phyloP scores from a whole-genome alignment of 108 stramenopile genomes.

The Fistulifera pelliculosa region DNA sequence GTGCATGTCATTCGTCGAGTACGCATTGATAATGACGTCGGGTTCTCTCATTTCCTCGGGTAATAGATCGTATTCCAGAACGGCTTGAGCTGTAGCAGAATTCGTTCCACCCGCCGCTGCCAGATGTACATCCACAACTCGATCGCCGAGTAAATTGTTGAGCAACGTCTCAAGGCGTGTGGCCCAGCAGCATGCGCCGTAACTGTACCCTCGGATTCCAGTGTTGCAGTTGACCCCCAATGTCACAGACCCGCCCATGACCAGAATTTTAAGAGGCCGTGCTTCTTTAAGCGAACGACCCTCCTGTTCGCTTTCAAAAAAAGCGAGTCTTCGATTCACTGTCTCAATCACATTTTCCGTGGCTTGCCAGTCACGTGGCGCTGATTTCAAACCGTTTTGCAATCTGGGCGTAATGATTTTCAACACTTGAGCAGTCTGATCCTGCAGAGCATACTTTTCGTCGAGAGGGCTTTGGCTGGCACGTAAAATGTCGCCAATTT shows the following conservation, averaged over 20 bases:
- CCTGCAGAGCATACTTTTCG: constrained; percentile 13
- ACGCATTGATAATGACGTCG: constrained; percentile 71
- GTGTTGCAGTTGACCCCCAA: constrained; percentile 60
- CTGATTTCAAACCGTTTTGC: constrained; percentile 17
- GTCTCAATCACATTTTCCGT: constrained; percentile 11
- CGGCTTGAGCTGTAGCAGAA: constrained; percentile 47
- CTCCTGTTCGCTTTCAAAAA: neutral
- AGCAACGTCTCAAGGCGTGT: constrained; percentile 35
- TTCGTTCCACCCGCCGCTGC: constrained; percentile 69
- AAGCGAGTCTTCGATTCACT: neutral
- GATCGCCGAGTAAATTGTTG: constrained; percentile 9
- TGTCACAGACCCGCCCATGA: constrained; percentile 71
- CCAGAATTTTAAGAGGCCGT: constrained; percentile 49
- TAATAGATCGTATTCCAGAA: constrained; percentile 67
- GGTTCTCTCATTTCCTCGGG: constrained; percentile 47
- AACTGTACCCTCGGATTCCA: neutral
- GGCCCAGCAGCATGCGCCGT: constrained; percentile 51
- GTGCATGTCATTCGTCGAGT: constrained; percentile 80
- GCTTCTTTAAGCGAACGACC: constrained; percentile 10
- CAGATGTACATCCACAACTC: too few relatives aligned
- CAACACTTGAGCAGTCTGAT: constrained; percentile 26
- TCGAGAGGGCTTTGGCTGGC: too few relatives aligned
- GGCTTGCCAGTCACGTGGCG: constrained; percentile 22
- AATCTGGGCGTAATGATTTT: constrained; percentile 26
- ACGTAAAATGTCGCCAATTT: too few relatives aligned